These are phyloP conservation scores for Macrocybe gigantea DNA, from an alignment of 768 basidiomycete species.

Conservation along the genomic window DNA sequence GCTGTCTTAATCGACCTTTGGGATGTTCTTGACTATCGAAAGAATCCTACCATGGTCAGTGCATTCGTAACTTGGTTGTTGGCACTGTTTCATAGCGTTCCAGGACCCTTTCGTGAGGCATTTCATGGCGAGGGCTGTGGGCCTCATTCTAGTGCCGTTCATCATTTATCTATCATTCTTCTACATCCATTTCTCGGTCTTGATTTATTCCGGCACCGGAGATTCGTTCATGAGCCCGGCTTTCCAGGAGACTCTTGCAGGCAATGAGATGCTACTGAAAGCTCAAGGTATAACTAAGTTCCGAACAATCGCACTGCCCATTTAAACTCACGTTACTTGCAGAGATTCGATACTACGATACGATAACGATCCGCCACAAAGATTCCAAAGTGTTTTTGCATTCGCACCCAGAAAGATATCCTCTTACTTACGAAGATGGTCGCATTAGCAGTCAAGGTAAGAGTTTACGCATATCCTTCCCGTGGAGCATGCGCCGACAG, in stretches of 20 bases:
- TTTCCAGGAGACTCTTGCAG: constrained; percentile 92
- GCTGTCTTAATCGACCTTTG: constrained; percentile 93
- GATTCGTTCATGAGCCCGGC: constrained; percentile 97
- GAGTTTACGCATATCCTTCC: not conserved
- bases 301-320: too few species aligned
- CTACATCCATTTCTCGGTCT: constrained; percentile 88
- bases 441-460: constrained; percentile 90
- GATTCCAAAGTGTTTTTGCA: constrained; percentile 92
- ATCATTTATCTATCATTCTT: constrained; percentile 92
- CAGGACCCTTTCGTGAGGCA: constrained; percentile 89
- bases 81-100: not conserved
- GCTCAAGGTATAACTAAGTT: constrained; percentile 64
- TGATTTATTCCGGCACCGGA: constrained; percentile 85
- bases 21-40: constrained; percentile 84
- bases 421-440: constrained; percentile 91
- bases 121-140: constrained; percentile 78
- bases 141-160: constrained; percentile 85
- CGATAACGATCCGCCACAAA: constrained; percentile 82
- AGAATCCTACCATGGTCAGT: constrained; percentile 72
- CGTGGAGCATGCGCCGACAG: constrained; percentile 1
- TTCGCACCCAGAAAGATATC: constrained; percentile 88
- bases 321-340: constrained; percentile 7
- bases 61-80: constrained; percentile 3
- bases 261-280: constrained; percentile 88
- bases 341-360: constrained; percentile 96